These are phyloP conservation scores for Kwoniella sp. DNA, from an alignment of 768 basidiomycete genomes.

Conservation along the genomic window DNA sequence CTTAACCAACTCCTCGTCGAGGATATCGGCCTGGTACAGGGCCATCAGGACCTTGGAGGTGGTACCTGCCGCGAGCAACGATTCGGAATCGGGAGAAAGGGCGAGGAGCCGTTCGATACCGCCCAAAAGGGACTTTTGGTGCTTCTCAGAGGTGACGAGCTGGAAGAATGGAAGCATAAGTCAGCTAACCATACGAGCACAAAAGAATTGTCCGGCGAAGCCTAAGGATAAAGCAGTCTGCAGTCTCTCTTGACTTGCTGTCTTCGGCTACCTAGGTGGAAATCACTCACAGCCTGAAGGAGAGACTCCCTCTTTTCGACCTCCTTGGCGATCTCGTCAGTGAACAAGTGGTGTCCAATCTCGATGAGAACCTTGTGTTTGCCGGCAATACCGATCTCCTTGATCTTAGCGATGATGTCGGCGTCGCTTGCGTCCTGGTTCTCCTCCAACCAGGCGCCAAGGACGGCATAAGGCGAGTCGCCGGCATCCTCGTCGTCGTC, in stretches of 20 bases:
- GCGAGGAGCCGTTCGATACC: conserved; percentile 88
- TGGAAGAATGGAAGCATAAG: conserved; percentile 49
- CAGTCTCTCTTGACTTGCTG: too few species aligned
- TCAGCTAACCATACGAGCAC: neutral
- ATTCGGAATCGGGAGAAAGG: conserved; percentile 66
- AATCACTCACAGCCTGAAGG: conserved; percentile 70
- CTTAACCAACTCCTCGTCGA: conserved; percentile 85
- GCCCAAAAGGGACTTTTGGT: conserved; percentile 90
- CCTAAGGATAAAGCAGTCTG: neutral
- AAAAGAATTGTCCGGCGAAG: neutral
- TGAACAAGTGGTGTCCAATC: conserved; percentile 81
- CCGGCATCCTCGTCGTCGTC: conserved; percentile 86
- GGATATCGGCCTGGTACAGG: conserved; percentile 85
- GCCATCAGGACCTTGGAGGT: conserved; percentile 93
- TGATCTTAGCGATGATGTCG: conserved; percentile 67
- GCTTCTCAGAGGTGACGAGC: conserved; percentile 90
- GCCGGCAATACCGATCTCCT: conserved; percentile 88
- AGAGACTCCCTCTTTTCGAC: conserved; percentile 65
- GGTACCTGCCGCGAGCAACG: conserved; percentile 57
- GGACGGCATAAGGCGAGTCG: conserved; percentile 80
- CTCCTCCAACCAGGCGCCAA: conserved; percentile 84
- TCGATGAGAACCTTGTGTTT: conserved; percentile 89
- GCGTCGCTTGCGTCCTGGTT: conserved; percentile 61
- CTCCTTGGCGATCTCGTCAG: conserved; percentile 62
- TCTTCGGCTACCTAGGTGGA: too few species aligned